Evolutionary conservation across 1,284 basidiomycete species (phyloP), one percentile per base, ranked within the genome.

Genomic region (Rhodotorula sp.): DNA sequence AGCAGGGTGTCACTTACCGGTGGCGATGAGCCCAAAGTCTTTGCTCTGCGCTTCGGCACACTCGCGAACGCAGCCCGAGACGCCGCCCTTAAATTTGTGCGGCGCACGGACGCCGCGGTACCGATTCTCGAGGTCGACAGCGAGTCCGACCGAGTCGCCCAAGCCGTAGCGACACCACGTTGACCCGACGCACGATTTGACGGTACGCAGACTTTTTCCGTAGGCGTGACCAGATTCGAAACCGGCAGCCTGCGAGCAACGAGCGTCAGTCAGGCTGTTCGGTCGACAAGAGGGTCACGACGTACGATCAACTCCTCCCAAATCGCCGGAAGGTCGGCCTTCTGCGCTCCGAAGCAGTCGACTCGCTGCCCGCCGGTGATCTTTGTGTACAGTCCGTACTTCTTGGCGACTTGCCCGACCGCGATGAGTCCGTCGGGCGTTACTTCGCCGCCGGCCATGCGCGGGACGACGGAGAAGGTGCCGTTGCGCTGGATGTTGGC

Each of bases 141-240:
- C 90, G 71, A 91, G 81, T 44, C 88, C 88, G 48, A 92, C 90
- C 10, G 88, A 88, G 41, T 70, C 90, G 21, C 89, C 89, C 19
- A 91, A 84, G 14, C 90, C 90, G 76, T 87, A 91, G 17, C 90
- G 86, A 78, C 90, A 91, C 89, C 90, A 89, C 23, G 83, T 85
- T 13, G 83, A 85, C 19, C 87, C 86, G 57, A 87, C 83, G 71
- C 87, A 88, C 1, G 84, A 85, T 81, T 88, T 88, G 73, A 88
- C 86, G 0, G 87, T 87, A 44, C 87, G 85, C 77, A 81, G 83
- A 46, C 78, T 81, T 78, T 87, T 87, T 72, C 89, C 90, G 80
- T 91, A 91, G 1, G 88, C 90, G 77, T 91, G 89, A 5, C 90
- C 90, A 48, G 88, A 88, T 80, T 91, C 89, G 77, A 91, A 89